Conservation (phyloP, 1,139 yeast species). For the Torulaspora pretoriensis region DNA sequence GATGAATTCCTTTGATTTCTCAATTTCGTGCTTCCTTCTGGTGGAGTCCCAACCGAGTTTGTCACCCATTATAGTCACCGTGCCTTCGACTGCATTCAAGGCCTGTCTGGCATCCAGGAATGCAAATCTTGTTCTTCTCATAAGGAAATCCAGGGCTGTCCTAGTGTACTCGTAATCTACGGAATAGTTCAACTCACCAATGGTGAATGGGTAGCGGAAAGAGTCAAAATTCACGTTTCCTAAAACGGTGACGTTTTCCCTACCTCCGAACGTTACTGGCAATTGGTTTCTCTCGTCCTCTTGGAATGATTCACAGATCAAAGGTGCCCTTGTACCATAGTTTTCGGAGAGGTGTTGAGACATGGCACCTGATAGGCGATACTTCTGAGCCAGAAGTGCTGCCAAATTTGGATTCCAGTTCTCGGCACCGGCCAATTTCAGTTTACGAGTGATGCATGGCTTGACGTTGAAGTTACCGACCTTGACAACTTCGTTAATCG, state of each 20-base stretch:
- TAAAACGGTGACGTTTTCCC: conserved; percentile 29
- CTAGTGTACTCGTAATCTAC: conserved; percentile 80
- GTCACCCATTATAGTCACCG: conserved; percentile 77
- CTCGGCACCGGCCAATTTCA: conserved; percentile 75
- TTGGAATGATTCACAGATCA: conserved; percentile 63
- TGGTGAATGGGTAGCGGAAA: conserved; percentile 83
- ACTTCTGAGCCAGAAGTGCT: conserved; percentile 78
- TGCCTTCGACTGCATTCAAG: conserved; percentile 72
- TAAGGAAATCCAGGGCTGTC: conserved; percentile 84
- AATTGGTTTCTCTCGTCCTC: conserved; percentile 52
- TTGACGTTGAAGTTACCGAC: conserved; percentile 42
- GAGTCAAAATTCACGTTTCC: conserved; percentile 36
- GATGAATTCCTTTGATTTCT: conserved; percentile 53
- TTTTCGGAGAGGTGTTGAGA: conserved; percentile 81
- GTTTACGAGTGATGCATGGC: conserved; percentile 60
- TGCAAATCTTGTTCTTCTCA: conserved; percentile 91
- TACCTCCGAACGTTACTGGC: conserved; percentile 58
- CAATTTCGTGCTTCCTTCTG: conserved; percentile 54
- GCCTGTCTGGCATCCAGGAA: conserved; percentile 89
- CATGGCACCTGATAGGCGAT: conserved; percentile 65
- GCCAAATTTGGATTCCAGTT: conserved; percentile 64
- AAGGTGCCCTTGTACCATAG: conserved; percentile 87
- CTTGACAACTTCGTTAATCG: conserved; percentile 70
- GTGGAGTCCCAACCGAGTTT: conserved; percentile 71
- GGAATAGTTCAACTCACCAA: conserved; percentile 85